Evolutionary conservation across 768 basidiomycete genomes (phyloP), one percentile per base, ranked within the genome.

Genomic region (Mycena venus): DNA sequence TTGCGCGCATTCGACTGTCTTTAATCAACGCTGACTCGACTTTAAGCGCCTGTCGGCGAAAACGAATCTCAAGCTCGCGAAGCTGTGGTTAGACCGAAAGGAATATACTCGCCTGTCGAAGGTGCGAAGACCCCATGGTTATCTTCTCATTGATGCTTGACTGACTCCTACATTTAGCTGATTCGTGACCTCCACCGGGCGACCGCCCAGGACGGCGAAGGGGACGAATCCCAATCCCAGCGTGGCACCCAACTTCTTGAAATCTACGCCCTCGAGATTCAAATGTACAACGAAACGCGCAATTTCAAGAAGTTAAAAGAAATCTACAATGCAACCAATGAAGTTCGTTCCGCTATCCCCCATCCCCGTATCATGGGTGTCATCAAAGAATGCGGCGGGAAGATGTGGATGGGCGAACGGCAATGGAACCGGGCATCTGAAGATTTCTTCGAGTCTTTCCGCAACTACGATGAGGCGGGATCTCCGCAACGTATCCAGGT

Each of bases 351-450:
- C 10, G 98, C 98, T 12, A 99, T 99, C 74, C 97, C 98, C 19
- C 98, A 99, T 85, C 98, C 98, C 12, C 91, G 96, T 34, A 99
- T 99, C 80, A 97, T 99, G 94, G 98, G 98, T 51, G 96, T 99
- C 63, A 99, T 99, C 85, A 96, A 97, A 81, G 98, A 99, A 83
- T 99, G 98, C 77, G 98, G 98, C 19, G 98, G 98, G 3, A 99
- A 99, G 85, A 99, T 99, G 98, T 99, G 98, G 97, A 99, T 99
- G 98, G 96, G 96, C 71, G 98, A 99, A 88, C 95, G 95, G 70
- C 95, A 98, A 86, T 99, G 98, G 97, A 94, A 95, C 68, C 92
- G 96, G 70, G 98, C 98, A 0, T 97, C 96, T 75, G 95, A 96
- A 81, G 98, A 99, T 85, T 98, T 99, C 83, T 99, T 99, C 84